phyloP scores from a whole-genome alignment of 495 filamentous ascomycete species.

The Daldinia vernicosa region DNA sequence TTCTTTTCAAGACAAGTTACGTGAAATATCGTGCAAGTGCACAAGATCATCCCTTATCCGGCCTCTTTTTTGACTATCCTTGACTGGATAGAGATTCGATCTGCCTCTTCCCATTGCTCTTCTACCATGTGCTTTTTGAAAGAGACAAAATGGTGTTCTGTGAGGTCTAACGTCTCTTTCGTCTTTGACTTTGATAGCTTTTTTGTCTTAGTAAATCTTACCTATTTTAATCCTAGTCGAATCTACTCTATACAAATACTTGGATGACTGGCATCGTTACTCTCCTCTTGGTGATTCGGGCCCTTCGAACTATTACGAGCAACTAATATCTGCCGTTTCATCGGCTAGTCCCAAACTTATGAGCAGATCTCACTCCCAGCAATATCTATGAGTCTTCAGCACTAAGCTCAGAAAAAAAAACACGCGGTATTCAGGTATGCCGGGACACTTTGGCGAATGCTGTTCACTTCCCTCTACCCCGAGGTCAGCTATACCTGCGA shows the following conservation, averaged over 20 bases:
- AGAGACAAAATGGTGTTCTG: conserved; percentile 29
- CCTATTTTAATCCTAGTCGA: conserved; percentile 6
- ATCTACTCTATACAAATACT: conserved; percentile 29
- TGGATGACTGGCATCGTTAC: conserved; percentile 4
- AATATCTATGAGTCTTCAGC: conserved; percentile 17
- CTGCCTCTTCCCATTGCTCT: conserved; percentile 16
- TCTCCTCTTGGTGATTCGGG: conserved; percentile 17
- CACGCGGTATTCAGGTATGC: not conserved
- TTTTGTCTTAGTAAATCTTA: conserved; percentile 32
- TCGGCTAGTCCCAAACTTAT: not conserved
- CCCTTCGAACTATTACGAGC: conserved; percentile 1
- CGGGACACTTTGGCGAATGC: conserved; percentile 1
- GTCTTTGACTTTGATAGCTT: conserved; percentile 33
- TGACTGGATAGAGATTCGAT: conserved; percentile 11
- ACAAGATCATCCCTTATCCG: conserved; percentile 1
- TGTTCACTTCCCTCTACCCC: conserved; percentile 5
- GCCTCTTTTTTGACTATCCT: not conserved
- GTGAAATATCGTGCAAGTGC: conserved; percentile 21
- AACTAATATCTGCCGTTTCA: not conserved
- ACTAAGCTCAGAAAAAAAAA: conserved; percentile 1
- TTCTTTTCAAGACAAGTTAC: conserved; percentile 8
- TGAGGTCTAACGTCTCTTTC: conserved; percentile 12
- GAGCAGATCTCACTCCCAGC: conserved; percentile 3
- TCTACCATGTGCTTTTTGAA: conserved; percentile 27
- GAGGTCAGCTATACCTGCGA: conserved; percentile 25